Evolutionary conservation across 441 rosid species (phyloP), one percentile per base, ranked within the genome.

Genomic region (Gossypium gossypioides): DNA sequence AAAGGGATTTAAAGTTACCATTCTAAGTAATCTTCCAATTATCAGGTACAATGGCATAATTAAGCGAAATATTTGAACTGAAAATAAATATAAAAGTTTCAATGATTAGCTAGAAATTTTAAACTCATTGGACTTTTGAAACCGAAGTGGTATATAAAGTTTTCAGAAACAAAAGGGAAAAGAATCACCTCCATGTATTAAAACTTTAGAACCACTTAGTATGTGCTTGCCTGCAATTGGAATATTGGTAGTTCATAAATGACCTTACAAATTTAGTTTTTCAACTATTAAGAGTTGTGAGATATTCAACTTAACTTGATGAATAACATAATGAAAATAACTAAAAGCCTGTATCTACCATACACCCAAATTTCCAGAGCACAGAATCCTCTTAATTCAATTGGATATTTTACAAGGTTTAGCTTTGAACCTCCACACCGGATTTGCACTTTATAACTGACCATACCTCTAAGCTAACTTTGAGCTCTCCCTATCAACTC

Each of bases 221-320:
- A 24, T 66, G 57, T 48, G 7, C 58, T 67, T 3, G 0, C 21
- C 40, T 67, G 50, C 58, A 15, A 67, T 24, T 48, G 48, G 71
- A 67, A 67, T 34, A 46, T 48, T 7, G 44, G 24, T 25, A 48
- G 56, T 25, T 27, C n/a, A 8, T 50, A 9, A 25, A 25, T 25
- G 24, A 27, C 44, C 34, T 25, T 18, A 67, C 42, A 3, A 8
- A 3, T 15, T 8, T 50, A 67, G 32, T 51, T 50, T 32, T 27
- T 27, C 9, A 50, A 50, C 34, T 22, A 22, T 0, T 0, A 50
- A 15, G 42, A 15, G 13, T 24, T 24, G 0, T 27, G 29, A 50
- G 71, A 68, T 50, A 50, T 25, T 68, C 34, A 4, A 27, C 71
- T 8, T 50, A 68, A 68, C 29, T 68, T 27, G 48, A 48, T 21